Base-by-base conservation (phyloP, 2,329 filamentous ascomycete species). In the Aspergillus ochraceus region DNA sequence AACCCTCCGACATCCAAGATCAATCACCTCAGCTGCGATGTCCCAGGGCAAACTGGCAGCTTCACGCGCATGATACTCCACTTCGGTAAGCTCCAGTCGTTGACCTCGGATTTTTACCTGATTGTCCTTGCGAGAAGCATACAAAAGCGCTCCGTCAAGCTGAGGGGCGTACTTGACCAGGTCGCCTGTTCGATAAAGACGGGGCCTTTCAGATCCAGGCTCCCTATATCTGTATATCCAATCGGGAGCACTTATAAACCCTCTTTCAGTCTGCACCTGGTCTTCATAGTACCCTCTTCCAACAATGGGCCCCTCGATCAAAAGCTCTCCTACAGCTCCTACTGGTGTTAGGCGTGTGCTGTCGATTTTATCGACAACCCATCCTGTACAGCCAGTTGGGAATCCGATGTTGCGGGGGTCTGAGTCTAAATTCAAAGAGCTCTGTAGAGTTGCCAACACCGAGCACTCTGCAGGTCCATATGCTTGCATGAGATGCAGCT, bases 321-420 rank as follows among this genome's bases (percentile, higher is more conserved):
- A 2, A 17, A 53, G 51, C 32, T 53, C 51, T 36, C 51, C 51
- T 17, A 53, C 39, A 4, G 51, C 32, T 4, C 51, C 32, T 4
- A 53, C 12, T 1, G 51, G 51, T 6, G 32, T 19, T 4, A 53
- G 51, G 10, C 30, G 51, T 12, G 32, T 14, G 6, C 9, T 8
- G 22, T 53, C 39, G 9, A 11, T 3, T 20, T 20, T 49, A 19
- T 73, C 64, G 0, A 69, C 66, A 49, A 74, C 57, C 70, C 70
- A 71, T 58, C 17, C 50, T 20, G 20, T 11, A 32, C 54, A 17
- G 61, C 60, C 54, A 60, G 46, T 2, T 57, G 51, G 17, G 36
- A 45, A 3, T 17, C 66, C 67, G 47, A 68, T 69, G 32, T 59
- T 50, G 10, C 26, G 12, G 8, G 51, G 50, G n/a, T 45, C 39